Evolutionary conservation across 2,329 filamentous ascomycete species (phyloP), one percentile per base, ranked within the genome.

Genomic region (Exophiala xenobiotica): DNA sequence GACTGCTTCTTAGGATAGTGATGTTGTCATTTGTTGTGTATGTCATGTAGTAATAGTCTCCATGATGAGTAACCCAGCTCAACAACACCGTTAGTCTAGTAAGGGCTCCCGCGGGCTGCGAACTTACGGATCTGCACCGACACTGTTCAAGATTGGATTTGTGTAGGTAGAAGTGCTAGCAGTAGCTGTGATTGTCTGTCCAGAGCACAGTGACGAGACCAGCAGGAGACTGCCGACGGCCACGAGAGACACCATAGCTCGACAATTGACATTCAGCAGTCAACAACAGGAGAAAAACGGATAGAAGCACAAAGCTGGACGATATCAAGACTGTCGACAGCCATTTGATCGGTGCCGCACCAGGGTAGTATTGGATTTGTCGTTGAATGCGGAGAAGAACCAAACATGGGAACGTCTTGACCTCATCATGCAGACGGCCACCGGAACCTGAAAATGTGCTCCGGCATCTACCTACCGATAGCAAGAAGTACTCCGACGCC

Each of bases 1-100:
- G 61, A 41, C 56, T 64, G 31, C 68, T 70, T 12, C 70, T 63
- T 46, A 62, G 67, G 35, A 73, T 60, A 1, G 70, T 73, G 49
- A 73, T 66, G 50, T 73, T 73, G 51, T 62, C 57, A 45, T 70
- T 68, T 7, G 70, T 72, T 6, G 66, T 63, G 39, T 70, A 72
- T 0, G 70, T 72, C 59, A 72, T 69, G 31, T 72, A 58, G 49
- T 73, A 73, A 65, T 68, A 71, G 16, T 64, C 63, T n/a, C 67
- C 63, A 43, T 72, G 69, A 26, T 57, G 65, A 1, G 68, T 67
- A 60, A 72, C 70, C 60, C 68, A n/a, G n/a, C n/a, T n/a, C n/a
- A n/a, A n/a, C n/a, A n/a, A n/a, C n/a, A n/a, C n/a, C n/a, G n/a
- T n/a, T n/a, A n/a, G n/a, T n/a, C n/a, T n/a, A n/a, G n/a, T n/a